phyloP scores from a whole-genome alignment of 139 green algal genomes.

The Picochlorum sp. region DNA sequence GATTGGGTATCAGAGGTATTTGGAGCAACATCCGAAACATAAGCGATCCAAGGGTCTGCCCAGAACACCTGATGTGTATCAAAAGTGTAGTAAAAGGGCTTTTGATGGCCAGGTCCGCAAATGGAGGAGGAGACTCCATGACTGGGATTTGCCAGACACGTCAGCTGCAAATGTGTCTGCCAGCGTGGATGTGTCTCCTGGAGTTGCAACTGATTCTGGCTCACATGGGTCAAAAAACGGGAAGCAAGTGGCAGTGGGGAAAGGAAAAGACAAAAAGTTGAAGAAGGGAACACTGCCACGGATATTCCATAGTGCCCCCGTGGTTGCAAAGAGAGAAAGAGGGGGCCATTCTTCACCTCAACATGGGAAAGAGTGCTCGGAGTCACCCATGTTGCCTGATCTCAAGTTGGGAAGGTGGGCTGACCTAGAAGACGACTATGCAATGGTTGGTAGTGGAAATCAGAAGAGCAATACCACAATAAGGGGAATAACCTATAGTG shows the following conservation, averaged over 20 bases:
- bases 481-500: no score
- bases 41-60: constrained; percentile 25
- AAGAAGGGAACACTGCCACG: constrained; percentile 1
- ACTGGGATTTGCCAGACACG: constrained; percentile 26
- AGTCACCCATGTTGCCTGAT: no score
- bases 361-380: no score
- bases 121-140: constrained; percentile 41
- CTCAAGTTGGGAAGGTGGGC: no score
- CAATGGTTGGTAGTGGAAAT: no score
- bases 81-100: constrained; percentile 44
- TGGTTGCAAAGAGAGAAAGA: no score
- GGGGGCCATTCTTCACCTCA: no score
- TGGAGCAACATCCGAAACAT: constrained; percentile 44
- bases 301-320: neutral
- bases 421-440: no score
- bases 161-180: neutral
- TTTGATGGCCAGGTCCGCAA: constrained; percentile 46
- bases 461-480: no score
- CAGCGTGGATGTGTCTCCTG: constrained; percentile 7
- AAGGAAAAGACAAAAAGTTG: constrained; percentile 4
- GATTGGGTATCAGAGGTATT: constrained; percentile 70
- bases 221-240: constrained; percentile 24
- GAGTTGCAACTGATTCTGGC: neutral
- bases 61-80: constrained; percentile 47
- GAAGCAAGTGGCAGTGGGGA: neutral